Evolutionary conservation across 2,329 filamentous ascomycete species (phyloP).

Genomic region (Curvularia sp.): DNA sequence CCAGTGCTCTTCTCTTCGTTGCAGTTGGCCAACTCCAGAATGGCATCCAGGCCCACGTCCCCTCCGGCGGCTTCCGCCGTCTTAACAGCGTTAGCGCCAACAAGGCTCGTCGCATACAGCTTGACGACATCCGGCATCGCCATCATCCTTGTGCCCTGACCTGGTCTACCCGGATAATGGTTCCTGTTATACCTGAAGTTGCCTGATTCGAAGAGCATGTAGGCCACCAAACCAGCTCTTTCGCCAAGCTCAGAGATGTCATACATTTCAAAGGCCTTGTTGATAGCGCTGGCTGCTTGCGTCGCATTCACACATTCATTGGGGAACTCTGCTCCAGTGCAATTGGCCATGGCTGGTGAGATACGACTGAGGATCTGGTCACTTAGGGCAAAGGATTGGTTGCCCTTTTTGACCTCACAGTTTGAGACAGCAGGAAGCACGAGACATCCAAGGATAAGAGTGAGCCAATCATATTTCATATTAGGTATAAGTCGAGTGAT

Average conservation of each 20-base stretch:
- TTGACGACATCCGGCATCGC: constrained; percentile 63
- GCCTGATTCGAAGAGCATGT: constrained; percentile 74
- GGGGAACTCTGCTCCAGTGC: no score
- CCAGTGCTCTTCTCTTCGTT: constrained; percentile 60
- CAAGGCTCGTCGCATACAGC: constrained; percentile 62
- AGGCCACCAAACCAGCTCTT: constrained; percentile 73
- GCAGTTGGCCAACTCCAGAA: constrained; percentile 60
- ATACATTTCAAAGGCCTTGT: constrained; percentile 65
- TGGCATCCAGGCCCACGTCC: constrained; percentile 45
- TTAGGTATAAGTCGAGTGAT: no score
- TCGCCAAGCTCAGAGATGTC: constrained; percentile 62
- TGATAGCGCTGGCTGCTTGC: no score
- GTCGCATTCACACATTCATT: no score
- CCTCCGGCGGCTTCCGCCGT: constrained; percentile 42
- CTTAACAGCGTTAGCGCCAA: constrained; percentile 43
- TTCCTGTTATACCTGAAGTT: constrained; percentile 77
- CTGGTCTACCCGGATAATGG: constrained; percentile 62
- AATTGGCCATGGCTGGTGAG: no score
- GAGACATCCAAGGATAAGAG: no score
- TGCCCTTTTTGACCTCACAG: no score
- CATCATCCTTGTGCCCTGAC: constrained; percentile 74
- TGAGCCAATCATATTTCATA: no score
- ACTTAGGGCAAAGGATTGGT: no score
- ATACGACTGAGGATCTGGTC: no score
- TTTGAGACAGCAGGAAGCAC: no score